These are phyloP conservation scores for Aspergillus awamori DNA, from an alignment of 2,329 filamentous ascomycete genomes.

Conservation along the genomic window DNA sequence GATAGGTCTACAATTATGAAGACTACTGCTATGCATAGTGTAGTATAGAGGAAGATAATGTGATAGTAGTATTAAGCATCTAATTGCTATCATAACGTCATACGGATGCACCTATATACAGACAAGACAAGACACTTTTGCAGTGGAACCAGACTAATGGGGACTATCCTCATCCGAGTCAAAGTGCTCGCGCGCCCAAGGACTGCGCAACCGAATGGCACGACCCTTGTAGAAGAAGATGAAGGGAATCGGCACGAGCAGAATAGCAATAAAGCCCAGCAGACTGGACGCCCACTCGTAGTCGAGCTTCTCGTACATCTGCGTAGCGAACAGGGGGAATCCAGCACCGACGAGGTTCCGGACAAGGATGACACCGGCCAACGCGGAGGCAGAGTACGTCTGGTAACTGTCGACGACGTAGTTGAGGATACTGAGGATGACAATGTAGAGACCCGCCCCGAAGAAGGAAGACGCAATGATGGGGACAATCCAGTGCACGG, in stretches of 20 bases:
- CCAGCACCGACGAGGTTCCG: slow-evolving; percentile 60
- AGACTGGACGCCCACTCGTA: slow-evolving; percentile 43
- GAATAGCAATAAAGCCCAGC: slow-evolving; percentile 41
- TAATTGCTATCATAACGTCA: slow-evolving; percentile 10
- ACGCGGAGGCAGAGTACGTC: slow-evolving; percentile 70
- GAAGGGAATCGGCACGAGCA: slow-evolving; percentile 43
- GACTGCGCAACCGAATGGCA: slow-evolving; percentile 32
- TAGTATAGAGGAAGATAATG: too few relatives aligned
- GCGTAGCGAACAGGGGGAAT: slow-evolving; percentile 38
- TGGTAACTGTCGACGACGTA: slow-evolving; percentile 76
- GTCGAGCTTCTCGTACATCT: slow-evolving; percentile 42
- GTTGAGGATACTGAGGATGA: slow-evolving; percentile 74
- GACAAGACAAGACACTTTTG: too few relatives aligned
- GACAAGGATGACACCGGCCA: slow-evolving; percentile 74
- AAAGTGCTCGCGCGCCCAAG: slow-evolving; percentile 35
- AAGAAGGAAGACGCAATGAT: slow-evolving; percentile 67
- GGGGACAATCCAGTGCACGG: slow-evolving; percentile 68
- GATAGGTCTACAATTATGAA: too few relatives aligned
- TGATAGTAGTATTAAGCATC: too few relatives aligned
- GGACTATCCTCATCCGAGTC: slow-evolving; percentile 31
- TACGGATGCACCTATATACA: not conserved
- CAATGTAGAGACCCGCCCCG: slow-evolving; percentile 70
- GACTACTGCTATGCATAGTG: too few relatives aligned
- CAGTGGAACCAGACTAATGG: slow-evolving; percentile 18
- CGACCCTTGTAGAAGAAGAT: slow-evolving; percentile 42